Conservation (phyloP, 768 basidiomycete species). For the Pleurotus tuber-regium region DNA sequence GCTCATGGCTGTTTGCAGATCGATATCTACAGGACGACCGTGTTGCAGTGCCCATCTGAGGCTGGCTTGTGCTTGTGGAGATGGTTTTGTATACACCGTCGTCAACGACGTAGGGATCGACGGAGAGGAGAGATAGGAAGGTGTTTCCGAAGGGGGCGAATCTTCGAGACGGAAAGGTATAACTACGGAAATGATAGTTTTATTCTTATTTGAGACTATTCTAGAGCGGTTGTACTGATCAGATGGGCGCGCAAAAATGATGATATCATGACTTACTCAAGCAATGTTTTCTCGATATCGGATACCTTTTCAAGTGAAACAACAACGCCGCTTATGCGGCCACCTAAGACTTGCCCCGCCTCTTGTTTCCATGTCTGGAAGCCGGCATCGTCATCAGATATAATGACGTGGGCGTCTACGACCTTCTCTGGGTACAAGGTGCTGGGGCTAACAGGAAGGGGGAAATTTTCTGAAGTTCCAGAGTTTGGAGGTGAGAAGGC, state of each 20-base stretch:
- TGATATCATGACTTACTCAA: constrained; percentile 46
- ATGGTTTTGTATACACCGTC: constrained; percentile 50
- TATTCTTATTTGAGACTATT: constrained; percentile 20
- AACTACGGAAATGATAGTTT: constrained; percentile 53
- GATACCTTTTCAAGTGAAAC: constrained; percentile 38
- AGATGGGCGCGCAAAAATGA: too few species aligned
- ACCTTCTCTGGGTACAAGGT: constrained; percentile 60
- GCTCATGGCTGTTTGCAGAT: constrained; percentile 51
- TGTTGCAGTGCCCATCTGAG: constrained; percentile 65
- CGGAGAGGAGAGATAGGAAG: constrained; percentile 34
- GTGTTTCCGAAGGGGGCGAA: constrained; percentile 37
- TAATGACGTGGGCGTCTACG: constrained; percentile 66
- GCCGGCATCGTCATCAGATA: constrained; percentile 35
- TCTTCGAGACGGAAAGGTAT: constrained; percentile 61
- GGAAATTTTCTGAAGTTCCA: constrained; percentile 65
- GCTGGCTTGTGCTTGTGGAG: constrained; percentile 49
- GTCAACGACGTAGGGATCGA: constrained; percentile 51
- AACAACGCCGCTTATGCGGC: constrained; percentile 54
- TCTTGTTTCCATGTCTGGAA: constrained; percentile 53
- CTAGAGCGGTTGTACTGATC: too few species aligned
- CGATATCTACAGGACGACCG: constrained; percentile 67
- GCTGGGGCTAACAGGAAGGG: constrained; percentile 65
- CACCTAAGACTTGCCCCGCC: constrained; percentile 41
- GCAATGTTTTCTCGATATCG: constrained; percentile 41
- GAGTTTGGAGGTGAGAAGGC: constrained; percentile 74